Evolutionary conservation across 2,329 filamentous ascomycete genomes (phyloP).

Genomic region (Fusarium sp.): DNA sequence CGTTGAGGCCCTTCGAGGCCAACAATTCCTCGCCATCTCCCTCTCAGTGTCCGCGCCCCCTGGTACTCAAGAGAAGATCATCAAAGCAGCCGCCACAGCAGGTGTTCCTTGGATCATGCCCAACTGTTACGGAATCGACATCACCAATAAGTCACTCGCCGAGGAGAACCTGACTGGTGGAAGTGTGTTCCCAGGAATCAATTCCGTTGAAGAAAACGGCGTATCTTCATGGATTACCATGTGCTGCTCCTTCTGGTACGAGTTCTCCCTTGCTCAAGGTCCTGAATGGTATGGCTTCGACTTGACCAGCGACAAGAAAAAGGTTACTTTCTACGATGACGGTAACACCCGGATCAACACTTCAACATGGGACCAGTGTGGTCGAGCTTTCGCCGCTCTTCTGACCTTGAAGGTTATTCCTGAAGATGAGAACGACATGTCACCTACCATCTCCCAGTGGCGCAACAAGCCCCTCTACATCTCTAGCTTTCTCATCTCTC

Average conservation of each 20-base stretch:
- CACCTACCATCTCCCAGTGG: slow-evolving; percentile 48
- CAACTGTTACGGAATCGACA: slow-evolving; percentile 60
- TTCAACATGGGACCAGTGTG: slow-evolving; percentile 70
- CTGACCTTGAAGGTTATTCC: slow-evolving; percentile 60
- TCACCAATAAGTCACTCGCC: slow-evolving; percentile 54
- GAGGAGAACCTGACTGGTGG: slow-evolving; percentile 47
- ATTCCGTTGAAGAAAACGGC: slow-evolving; percentile 55
- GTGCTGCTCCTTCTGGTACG: slow-evolving; percentile 68
- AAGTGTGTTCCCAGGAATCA: slow-evolving; percentile 41
- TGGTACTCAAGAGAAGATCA: slow-evolving; percentile 61
- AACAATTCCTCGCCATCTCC: slow-evolving; percentile 70
- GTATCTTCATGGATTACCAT: slow-evolving; percentile 60
- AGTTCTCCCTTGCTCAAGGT: slow-evolving; percentile 60
- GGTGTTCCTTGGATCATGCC: slow-evolving; percentile 67
- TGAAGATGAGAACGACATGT: slow-evolving; percentile 51
- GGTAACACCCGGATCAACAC: slow-evolving; percentile 67
- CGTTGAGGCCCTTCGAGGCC: slow-evolving; percentile 61
- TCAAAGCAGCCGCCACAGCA: slow-evolving; percentile 66
- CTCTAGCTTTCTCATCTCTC: slow-evolving; percentile 67
- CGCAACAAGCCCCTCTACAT: slow-evolving; percentile 62
- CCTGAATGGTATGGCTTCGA: slow-evolving; percentile 61
- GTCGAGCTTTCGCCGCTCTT: slow-evolving; percentile 63
- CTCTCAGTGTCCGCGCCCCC: slow-evolving; percentile 56
- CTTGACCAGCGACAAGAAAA: slow-evolving; percentile 51
- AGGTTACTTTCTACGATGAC: slow-evolving; percentile 64